A percentile compares a stretch with the other conserved stretches of the same genome.
Evolutionary conservation across 768 basidiomycete species (phyloP).

Genomic region (Suillus alpinus): DNA sequence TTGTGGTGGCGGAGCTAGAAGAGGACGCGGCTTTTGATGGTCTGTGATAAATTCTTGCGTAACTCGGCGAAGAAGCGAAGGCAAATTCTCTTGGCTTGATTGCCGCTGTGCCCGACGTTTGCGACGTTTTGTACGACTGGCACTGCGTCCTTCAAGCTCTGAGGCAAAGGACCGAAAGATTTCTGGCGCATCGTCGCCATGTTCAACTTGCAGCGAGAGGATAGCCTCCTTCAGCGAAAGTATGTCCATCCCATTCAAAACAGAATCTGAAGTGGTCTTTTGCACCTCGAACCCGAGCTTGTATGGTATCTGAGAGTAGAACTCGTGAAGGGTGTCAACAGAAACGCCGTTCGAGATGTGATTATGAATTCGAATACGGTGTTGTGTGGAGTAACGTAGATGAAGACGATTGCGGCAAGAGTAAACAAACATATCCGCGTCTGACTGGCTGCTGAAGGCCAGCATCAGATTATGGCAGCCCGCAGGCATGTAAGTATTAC

Average conservation of each 20-base stretch:
- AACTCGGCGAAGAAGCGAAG: constrained; percentile 18
- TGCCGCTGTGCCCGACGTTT: not conserved
- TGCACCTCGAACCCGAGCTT: constrained; percentile 38
- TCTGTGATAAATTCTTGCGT: constrained; percentile 18
- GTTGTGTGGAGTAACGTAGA: constrained; percentile 10
- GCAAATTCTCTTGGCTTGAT: constrained; percentile 6
- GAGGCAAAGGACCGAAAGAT: constrained; percentile 24
- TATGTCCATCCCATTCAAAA: constrained; percentile 21
- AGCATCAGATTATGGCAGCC: constrained; percentile 28
- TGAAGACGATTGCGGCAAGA: constrained; percentile 19
- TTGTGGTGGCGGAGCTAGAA: constrained; percentile 19
- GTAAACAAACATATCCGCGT: constrained; percentile 26
- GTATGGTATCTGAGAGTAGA: constrained; percentile 27
- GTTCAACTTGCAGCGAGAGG: constrained; percentile 12
- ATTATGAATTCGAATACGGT: not conserved
- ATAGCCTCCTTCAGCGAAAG: constrained; percentile 18
- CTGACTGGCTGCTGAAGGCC: constrained; percentile 25
- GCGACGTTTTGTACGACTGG: not conserved
- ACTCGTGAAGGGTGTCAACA: constrained; percentile 11
- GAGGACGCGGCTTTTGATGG: constrained; percentile 19
- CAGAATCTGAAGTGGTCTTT: constrained; percentile 30
- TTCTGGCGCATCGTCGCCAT: constrained; percentile 17
- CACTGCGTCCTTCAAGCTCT: constrained; percentile 15
- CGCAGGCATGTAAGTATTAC: constrained; percentile 21
- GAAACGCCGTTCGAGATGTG: not conserved